Base-by-base conservation (phyloP, 345 rosid species). In the Zanthoxylum bungeanum region DNA sequence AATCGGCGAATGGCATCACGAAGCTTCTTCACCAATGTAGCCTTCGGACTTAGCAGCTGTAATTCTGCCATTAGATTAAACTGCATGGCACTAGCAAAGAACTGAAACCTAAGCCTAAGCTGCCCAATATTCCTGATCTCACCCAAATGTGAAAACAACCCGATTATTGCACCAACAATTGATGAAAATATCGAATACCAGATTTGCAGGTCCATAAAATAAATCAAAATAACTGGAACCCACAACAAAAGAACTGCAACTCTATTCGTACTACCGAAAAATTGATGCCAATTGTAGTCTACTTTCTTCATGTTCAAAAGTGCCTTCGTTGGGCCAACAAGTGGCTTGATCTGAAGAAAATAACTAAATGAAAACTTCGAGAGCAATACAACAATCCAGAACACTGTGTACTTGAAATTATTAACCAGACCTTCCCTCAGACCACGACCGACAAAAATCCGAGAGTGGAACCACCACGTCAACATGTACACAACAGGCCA, bases 401-500 rank as follows among this genome's bases (percentile, higher is more conserved):
- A 93, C 66, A 88, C n/a, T 3, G 91, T 78, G 59, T 93, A 93
- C 76, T 79, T 90, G 55, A 91, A 42, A 76, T 91, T 93, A 75
- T 88, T 79, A 73, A 91, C 30, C 59, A 91, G 86, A 36, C 97
- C 97, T 84, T 93, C 98, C 80, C 98, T 85, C 74, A 93, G 67
- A 25, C 96, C 98, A 66, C 98, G 93, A 28, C 96, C 97, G 24
- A 93, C 96, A 30, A 93, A 91, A 65, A 78, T 81, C 73, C 90
- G 76, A 21, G 86, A 82, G 70, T 91, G 87, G 77, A 93, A 93
- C 98, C 98, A 93, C 97, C 98, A 93, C 5, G 94, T 89, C 39
- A 87, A 70, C 53, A 88, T 56, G 60, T 87, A 89, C 51, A 91
- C 75, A 58, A 84, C 19, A 49, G 77, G 74, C 89, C 89, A 87